These are phyloP conservation scores for Populus tomentosa DNA, from an alignment of 441 rosid species.

Conservation along the genomic window DNA sequence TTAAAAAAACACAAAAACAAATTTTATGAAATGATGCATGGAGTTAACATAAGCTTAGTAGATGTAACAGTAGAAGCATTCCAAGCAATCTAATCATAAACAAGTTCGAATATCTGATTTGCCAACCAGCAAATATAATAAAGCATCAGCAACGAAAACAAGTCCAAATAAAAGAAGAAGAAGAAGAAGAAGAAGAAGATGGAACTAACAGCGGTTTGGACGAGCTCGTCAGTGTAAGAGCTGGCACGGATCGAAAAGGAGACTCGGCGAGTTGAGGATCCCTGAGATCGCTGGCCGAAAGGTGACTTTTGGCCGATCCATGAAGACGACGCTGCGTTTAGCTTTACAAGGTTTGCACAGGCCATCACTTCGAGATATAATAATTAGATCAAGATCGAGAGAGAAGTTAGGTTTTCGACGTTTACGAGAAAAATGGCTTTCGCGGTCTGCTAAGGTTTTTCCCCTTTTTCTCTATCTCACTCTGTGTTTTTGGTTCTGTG, in stretches of 20 bases:
- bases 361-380: slow-evolving; percentile 45
- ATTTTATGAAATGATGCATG: too few species aligned
- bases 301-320: slow-evolving; percentile 66
- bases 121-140: background rate
- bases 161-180: background rate
- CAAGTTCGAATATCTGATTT: background rate
- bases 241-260: slow-evolving; percentile 69
- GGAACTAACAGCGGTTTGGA: slow-evolving; percentile 73
- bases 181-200: background rate
- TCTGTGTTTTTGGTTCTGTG: background rate
- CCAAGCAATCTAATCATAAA: background rate
- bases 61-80: background rate
- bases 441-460: background rate
- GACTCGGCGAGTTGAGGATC: slow-evolving; percentile 48
- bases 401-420: background rate
- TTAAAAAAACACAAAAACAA: too few species aligned
- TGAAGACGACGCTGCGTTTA: slow-evolving; percentile 53
- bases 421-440: background rate
- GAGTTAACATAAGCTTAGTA: background rate
- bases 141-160: background rate
- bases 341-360: slow-evolving; percentile 59
- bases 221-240: slow-evolving; percentile 81
- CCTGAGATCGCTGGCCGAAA: slow-evolving; percentile 34
- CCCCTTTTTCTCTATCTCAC: background rate
- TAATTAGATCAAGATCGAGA: background rate